Evolutionary conservation across 73 alveolate species (phyloP), one percentile per base, ranked within the genome.

Genomic region (Paramecium tetraurelia): DNA sequence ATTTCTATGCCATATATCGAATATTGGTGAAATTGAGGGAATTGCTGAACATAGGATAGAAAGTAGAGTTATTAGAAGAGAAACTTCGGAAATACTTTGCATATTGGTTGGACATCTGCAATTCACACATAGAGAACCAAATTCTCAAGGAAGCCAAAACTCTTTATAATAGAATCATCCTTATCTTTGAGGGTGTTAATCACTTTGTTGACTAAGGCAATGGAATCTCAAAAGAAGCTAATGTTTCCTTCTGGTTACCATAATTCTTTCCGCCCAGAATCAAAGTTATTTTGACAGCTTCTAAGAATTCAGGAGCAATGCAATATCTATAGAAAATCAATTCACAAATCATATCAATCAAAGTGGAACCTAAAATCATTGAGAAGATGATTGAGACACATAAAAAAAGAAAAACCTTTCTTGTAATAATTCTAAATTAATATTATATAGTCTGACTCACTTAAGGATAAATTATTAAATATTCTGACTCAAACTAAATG

Each of bases 51-150:
- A 93, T 95, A 20, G 87, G 92, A 21, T 85, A 93, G 33, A 89
- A 95, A 93, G 96, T 95, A 5, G 98, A 95, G 53, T 93, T 95
- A 29, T 40, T 95, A 3, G 98, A 95, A 72, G 98, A 95, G 59
- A 93, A 95, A 58, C 86, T 95, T 35, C 69, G 98, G 31, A 95
- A 85, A 92, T 93, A 93, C 43, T 95, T 95, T 87, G 50, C 95
- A 1, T 89, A 94, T 48, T 95, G 98, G 98, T 92, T 95, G 31
- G 96, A 95, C 59, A 48, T 93, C 24, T 95, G 96, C n/a, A 80
- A 93, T 85, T 36, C 92, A 20, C 58, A 93, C 21, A 92, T 89
- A 20, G 95, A 95, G 59, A 93, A 85, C 33, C 63, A 86, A 57
- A 36, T 93, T 46, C 89, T 88, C 11, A 76, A 93, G 20, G 94